These are phyloP conservation scores for Phaffomyces opuntiae DNA, from an alignment of 805 yeast species.

Conservation along the genomic window DNA sequence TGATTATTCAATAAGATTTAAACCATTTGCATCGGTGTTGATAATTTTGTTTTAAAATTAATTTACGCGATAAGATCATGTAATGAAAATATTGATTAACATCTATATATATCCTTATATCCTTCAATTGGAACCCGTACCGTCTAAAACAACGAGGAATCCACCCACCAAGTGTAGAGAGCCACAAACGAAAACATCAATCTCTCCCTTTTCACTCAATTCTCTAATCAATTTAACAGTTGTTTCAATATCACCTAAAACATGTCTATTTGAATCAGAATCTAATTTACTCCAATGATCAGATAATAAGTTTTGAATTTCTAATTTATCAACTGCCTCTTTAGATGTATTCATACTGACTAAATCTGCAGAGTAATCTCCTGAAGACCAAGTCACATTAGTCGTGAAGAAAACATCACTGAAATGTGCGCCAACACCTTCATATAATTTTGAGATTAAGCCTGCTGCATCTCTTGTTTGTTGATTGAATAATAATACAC, in stretches of 20 bases:
- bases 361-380: constrained; percentile 72
- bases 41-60: too few relatives aligned
- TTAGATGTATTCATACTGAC: constrained; percentile 80
- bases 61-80: too few relatives aligned
- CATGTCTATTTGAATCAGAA: constrained; percentile 35
- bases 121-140: constrained; percentile 4
- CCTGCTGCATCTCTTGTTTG: constrained; percentile 82
- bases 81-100: too few relatives aligned
- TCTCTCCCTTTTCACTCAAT: constrained; percentile 15
- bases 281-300: constrained; percentile 59
- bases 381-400: constrained; percentile 85
- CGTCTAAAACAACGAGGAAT: constrained; percentile 73
- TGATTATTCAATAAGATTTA: constrained; percentile 8
- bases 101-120: too few relatives aligned
- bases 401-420: constrained; percentile 83
- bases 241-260: constrained; percentile 71
- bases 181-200: constrained; percentile 88
- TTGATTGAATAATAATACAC: constrained; percentile 79
- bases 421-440: constrained; percentile 41
- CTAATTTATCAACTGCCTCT: constrained; percentile 69
- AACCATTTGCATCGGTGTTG: too few relatives aligned
- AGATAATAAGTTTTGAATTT: constrained; percentile 72
- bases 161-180: constrained; percentile 95
- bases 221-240: constrained; percentile 48
- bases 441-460: constrained; percentile 48